phyloP scores from a whole-genome alignment of 306 rosid species.

The Pyrus pyrifolia region DNA sequence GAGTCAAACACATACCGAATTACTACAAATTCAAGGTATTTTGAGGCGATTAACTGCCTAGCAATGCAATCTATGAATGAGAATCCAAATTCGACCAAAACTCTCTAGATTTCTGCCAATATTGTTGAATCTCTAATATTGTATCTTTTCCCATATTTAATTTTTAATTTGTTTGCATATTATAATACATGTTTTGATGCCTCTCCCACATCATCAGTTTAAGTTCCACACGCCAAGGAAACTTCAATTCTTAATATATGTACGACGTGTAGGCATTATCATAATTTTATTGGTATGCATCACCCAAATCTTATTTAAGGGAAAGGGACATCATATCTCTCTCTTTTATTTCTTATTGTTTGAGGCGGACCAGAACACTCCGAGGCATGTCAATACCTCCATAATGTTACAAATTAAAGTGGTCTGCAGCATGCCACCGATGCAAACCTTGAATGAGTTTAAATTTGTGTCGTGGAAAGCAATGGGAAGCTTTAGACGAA shows the following conservation, averaged over 20 bases:
- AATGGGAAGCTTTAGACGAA: background rate
- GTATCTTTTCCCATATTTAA: background rate
- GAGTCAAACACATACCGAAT: background rate
- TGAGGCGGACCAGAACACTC: background rate
- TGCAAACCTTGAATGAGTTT: too few species aligned
- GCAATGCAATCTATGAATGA: background rate
- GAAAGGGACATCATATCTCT: background rate
- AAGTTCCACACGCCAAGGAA: constrained; percentile 60
- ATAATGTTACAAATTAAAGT: background rate
- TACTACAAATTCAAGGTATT: background rate
- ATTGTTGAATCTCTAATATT: background rate
- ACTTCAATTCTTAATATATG: constrained; percentile 12
- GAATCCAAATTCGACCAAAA: background rate
- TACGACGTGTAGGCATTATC: constrained; percentile 14
- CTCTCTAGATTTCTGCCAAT: background rate
- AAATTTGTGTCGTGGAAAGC: background rate
- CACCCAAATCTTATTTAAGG: background rate
- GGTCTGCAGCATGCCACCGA: background rate
- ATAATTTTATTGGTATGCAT: background rate
- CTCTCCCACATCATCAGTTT: constrained; percentile 19
- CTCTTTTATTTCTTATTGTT: background rate
- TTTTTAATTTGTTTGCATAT: background rate
- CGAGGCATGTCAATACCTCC: background rate
- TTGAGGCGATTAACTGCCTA: background rate
- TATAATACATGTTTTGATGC: constrained; percentile 1